Evolutionary conservation across 306 rosid genomes (phyloP), one percentile per base, ranked within the genome.

Genomic region (Pueraria montana): DNA sequence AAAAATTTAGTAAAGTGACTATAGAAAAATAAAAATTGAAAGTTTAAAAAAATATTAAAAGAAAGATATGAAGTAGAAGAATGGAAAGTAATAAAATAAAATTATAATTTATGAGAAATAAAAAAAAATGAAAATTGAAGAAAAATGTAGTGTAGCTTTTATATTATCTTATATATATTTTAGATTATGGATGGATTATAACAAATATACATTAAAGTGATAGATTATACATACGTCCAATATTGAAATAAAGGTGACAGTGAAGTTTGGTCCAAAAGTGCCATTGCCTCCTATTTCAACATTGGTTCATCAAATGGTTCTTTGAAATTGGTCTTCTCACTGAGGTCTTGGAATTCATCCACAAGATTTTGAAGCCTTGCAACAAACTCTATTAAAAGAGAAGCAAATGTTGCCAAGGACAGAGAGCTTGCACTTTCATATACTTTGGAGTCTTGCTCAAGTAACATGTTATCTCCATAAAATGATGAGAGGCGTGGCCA

Each of bases 311-410:
- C 89, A 20, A 12, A n/a, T 0, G 86, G 89, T 34, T 89, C 89
- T 79, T 76, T 87, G 63, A 91, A 91, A 24, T 86, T 83, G 16
- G 94, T 92, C 34, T 70, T 84, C 83, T 86, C 80, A 49, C 91
- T 82, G 3, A 91, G 90, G 81, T 87, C 92, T 65, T 80, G 74
- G 73, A 89, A 89, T 56, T 86, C 94, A 80, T 82, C 81, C 32
- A 91, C 92, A 63, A 91, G 77, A 86, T 91, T 91, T 56, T 87
- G 92, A 83, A 91, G 94, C 86, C 94, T 87, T 21, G 94, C 92
- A 56, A 91, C 94, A 80, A 91, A 91, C 84, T 91, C 94, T 18
- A 91, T 87, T 49, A 91, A 83, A 82, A 89, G 90, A 11, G 94
- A 89, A 43, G 94, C 81, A 84, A 91, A 91, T 26, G 92, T 89